These are phyloP conservation scores for Tetrahymena borealis DNA, from an alignment of 73 alveolate genomes.

Conservation along the genomic window DNA sequence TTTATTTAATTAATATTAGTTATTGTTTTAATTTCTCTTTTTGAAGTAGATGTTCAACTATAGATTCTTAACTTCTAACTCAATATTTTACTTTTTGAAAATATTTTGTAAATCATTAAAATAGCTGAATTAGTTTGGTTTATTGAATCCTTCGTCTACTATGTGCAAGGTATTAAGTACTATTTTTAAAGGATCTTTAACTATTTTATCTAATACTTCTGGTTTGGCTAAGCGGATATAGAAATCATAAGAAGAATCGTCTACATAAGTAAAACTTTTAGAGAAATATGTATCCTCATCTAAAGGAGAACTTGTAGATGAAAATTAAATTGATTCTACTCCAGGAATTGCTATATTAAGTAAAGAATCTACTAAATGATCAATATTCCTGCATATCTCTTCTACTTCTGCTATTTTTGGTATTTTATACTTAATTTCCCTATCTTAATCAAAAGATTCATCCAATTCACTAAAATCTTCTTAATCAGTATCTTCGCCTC, in stretches of 20 bases:
- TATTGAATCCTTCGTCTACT: not conserved
- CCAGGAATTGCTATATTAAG: not conserved
- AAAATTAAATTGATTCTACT: not conserved
- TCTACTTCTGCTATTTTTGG: not conserved
- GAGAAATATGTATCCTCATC: not conserved
- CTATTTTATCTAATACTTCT: not conserved
- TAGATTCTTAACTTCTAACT: not conserved
- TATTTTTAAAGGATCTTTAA: not conserved
- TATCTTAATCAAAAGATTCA: not conserved
- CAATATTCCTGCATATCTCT: not conserved
- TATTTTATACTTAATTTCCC: not conserved
- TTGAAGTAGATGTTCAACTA: not conserved
- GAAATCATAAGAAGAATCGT: not conserved
- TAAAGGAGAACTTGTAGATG: not conserved
- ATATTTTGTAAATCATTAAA: not conserved
- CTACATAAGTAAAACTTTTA: not conserved
- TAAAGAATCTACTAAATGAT: not conserved
- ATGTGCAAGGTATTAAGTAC: not conserved
- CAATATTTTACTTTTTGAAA: not conserved
- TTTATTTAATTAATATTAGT: not conserved
- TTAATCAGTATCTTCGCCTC: not conserved
- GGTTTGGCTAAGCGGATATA: not conserved
- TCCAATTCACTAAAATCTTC: not conserved
- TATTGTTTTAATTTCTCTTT: not conserved
- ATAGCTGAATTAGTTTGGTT: not conserved